Conservation (phyloP, 2,329 filamentous ascomycete genomes). For the Dryadomyces sulphureus region DNA sequence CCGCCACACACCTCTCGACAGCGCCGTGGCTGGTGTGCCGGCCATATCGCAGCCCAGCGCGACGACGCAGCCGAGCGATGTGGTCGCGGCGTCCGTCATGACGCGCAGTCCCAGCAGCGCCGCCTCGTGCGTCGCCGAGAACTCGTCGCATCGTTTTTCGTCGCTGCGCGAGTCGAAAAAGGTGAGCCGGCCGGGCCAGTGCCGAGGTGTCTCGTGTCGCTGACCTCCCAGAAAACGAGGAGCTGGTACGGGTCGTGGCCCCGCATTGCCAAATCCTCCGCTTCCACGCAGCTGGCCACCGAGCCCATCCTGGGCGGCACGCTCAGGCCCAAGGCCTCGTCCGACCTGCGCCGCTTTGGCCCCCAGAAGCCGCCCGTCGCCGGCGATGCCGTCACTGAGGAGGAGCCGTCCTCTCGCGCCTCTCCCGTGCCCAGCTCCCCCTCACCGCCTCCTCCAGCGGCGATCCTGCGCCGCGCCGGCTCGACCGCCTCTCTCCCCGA, state of each 20-base stretch:
- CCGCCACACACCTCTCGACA: conserved; percentile 19
- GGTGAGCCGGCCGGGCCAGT: neutral
- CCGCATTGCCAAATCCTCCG: conserved; percentile 36
- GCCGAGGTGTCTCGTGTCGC: neutral
- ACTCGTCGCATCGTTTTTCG: neutral
- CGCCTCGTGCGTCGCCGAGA: conserved; percentile 5
- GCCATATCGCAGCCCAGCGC: neutral
- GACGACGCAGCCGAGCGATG: conserved; percentile 1
- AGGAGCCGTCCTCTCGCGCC: neutral
- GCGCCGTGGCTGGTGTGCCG: neutral
- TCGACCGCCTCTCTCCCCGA: neutral
- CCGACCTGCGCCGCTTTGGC: conserved; percentile 38
- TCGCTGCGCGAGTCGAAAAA: conserved; percentile 6
- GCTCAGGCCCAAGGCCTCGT: conserved; percentile 26
- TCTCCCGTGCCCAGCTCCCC: neutral
- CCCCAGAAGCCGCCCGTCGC: conserved; percentile 21
- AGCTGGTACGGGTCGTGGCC: conserved; percentile 54
- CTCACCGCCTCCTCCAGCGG: neutral
- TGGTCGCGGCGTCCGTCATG: neutral
- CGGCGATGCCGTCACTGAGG: conserved; percentile 8
- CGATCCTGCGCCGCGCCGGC: neutral
- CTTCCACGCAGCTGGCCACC: conserved; percentile 44
- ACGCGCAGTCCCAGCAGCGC: conserved; percentile 3
- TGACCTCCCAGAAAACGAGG: conserved; percentile 9
- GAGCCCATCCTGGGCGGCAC: conserved; percentile 47